Percentiles rank a stretch among this genome's conserved stretches.
Conservation (phyloP, 1,139 yeast genomes). For the Sugiyamaella sp. region DNA sequence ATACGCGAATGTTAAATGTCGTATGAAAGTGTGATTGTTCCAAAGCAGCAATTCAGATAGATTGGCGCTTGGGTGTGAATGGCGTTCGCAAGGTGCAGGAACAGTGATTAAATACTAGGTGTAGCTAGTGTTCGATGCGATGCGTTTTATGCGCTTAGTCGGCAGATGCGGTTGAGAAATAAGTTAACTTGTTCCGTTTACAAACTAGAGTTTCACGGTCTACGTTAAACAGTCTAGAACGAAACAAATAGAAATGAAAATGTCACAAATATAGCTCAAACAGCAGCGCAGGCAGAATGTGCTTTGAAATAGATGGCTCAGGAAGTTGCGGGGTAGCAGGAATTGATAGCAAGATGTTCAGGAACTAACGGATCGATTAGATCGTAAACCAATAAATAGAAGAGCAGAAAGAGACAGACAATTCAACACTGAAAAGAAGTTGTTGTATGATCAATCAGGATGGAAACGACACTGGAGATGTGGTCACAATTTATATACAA, state of each 20-base stretch:
- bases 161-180: not conserved
- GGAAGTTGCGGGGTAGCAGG: not conserved
- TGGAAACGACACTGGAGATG: not conserved
- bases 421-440: not conserved
- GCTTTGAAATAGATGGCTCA: too few species aligned
- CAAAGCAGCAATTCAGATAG: not conserved
- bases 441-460: not conserved
- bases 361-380: not conserved
- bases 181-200: not conserved
- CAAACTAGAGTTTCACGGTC: not conserved
- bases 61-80: not conserved
- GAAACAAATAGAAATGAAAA: not conserved
- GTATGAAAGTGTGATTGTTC: not conserved
- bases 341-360: not conserved
- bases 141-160: slow-evolving; percentile 1
- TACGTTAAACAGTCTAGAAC: not conserved
- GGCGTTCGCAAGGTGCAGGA: not conserved
- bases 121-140: slow-evolving; percentile 1
- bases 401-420: not conserved
- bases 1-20: not conserved
- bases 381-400: not conserved
- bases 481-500: slow-evolving; percentile 4
- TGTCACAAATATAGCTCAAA: not conserved
- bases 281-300: not conserved
- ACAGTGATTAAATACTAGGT: not conserved